Percentiles rank a stretch among this genome's conserved stretches.
Evolutionary conservation across 164 flowering plant genomes (phyloP).

Genomic region (Magnolia officinalis): DNA sequence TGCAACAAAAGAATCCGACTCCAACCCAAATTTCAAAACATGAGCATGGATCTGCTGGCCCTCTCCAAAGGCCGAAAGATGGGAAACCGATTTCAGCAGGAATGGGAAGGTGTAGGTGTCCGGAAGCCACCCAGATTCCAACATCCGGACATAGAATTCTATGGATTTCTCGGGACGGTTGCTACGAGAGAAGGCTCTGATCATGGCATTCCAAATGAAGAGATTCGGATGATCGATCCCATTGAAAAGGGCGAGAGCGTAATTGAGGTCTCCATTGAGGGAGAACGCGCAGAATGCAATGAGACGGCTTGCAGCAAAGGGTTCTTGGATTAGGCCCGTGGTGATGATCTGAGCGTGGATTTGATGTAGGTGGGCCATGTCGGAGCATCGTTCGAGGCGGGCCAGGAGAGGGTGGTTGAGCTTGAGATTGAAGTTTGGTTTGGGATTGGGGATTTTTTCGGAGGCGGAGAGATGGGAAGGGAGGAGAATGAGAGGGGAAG

Average conservation of each 20-base stretch:
- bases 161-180: background rate
- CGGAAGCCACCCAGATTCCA: background rate
- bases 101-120: conserved; percentile 7
- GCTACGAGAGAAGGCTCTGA: conserved; percentile 5
- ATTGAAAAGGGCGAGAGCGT: conserved; percentile 9
- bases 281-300: conserved; percentile 3
- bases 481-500: background rate
- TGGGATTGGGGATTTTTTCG: background rate
- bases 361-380: conserved; percentile 8
- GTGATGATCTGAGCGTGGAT: conserved; percentile 8
- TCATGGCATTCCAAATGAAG: conserved; percentile 14
- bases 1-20: conserved; percentile 1
- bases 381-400: conserved; percentile 26
- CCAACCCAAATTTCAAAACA: background rate
- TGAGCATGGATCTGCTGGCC: conserved; percentile 15
- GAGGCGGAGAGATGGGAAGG: conserved; percentile 5
- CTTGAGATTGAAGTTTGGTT: conserved; percentile 1
- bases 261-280: background rate
- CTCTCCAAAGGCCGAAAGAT: background rate
- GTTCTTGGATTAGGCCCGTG: conserved; percentile 4
- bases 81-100: conserved; percentile 9
- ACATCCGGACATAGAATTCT: background rate
- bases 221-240: background rate
- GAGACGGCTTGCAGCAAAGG: conserved; percentile 2
- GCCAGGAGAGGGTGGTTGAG: conserved; percentile 40